Evolutionary conservation across 1,284 basidiomycete genomes (phyloP), one percentile per base, ranked within the genome.

Genomic region (Takashimella koratensis): DNA sequence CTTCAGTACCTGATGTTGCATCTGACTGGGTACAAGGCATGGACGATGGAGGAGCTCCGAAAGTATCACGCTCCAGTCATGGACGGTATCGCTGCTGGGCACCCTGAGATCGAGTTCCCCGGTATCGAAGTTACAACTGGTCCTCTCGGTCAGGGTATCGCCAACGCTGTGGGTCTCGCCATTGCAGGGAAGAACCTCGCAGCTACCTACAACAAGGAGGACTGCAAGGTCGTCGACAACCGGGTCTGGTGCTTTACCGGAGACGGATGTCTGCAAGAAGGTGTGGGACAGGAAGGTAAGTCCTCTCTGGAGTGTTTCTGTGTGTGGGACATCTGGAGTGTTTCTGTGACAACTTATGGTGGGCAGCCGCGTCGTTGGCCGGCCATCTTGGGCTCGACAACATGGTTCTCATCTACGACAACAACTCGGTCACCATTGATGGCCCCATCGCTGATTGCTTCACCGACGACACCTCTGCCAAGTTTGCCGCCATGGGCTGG

Each of bases 121-220:
- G 54, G 50, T 6, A 82, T 93, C 57, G 91, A 94, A 76, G 88
- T 94, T 54, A 94, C 91, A 56, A 94, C 91, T 47, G 91, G 90
- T 51, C 90, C 91, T 52, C 84, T 94, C 22, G 90, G 90, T 22
- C 90, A 94, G 76, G 90, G 90, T 61, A 87, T 94, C 68, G 83
- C 86, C 58, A 90, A 90, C 69, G 86, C 83, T 56, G 88, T 93
- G 62, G 90, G 90, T 68, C 77, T 94, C 49, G 90, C 90, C 51
- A 89, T 93, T 53, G 90, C 88, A 1, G 51, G 49, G 24, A 66
- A 66, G 56, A 54, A 65, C 30, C 52, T 66, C 20, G 64, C 52
- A 2, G 55, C 63, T 2, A 57, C 49, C 12, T 64, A 64, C 52
- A 64, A 66, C 55, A 51, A 52, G 30, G 52, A 54, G 11, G 58